A percentile compares a stretch with the other conserved stretches of the same genome.
These are phyloP conservation scores for Neurospora tetrasperma DNA, from an alignment of 495 filamentous ascomycete species.

Conservation along the genomic window DNA sequence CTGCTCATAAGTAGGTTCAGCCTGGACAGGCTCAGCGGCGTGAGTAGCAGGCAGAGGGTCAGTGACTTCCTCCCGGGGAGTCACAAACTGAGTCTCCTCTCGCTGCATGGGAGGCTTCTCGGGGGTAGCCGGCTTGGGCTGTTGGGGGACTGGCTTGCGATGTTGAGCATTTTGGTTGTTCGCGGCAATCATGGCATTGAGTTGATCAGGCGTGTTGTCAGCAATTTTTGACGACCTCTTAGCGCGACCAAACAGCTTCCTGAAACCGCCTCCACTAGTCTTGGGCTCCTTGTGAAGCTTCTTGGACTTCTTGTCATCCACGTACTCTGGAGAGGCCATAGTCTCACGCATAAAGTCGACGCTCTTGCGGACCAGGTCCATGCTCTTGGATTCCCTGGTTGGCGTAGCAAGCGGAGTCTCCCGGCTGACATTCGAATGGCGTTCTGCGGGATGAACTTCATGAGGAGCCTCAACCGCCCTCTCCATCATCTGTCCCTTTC, in stretches of 20 bases:
- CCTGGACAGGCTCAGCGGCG: slow-evolving; percentile 4
- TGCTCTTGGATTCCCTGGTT: slow-evolving; percentile 27
- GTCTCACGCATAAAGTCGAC: slow-evolving; percentile 29
- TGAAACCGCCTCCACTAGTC: slow-evolving; percentile 35
- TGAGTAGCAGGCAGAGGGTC: slow-evolving; percentile 9
- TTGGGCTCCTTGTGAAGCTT: slow-evolving; percentile 49
- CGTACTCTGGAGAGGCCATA: slow-evolving; percentile 36
- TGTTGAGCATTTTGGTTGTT: slow-evolving; percentile 12
- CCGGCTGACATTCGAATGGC: slow-evolving; percentile 20
- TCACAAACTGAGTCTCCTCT: slow-evolving; percentile 13
- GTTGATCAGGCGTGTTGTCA: slow-evolving; percentile 33
- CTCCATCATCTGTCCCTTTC: slow-evolving; percentile 12
- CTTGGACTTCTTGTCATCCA: slow-evolving; percentile 37
- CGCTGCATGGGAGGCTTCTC: slow-evolving; percentile 17
- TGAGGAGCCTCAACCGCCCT: slow-evolving; percentile 25
- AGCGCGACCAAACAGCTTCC: slow-evolving; percentile 54
- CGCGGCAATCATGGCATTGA: slow-evolving; percentile 25
- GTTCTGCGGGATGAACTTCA: slow-evolving; percentile 28
- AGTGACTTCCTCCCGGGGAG: slow-evolving; percentile 23
- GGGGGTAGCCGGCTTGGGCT: slow-evolving; percentile 16
- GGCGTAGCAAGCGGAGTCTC: slow-evolving; percentile 29
- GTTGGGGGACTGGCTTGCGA: slow-evolving; percentile 13
- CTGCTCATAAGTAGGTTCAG: slow-evolving; percentile 37
- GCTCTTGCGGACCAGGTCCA: slow-evolving; percentile 29
- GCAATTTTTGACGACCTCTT: slow-evolving; percentile 44